Base-by-base conservation (phyloP, 2,329 filamentous ascomycete species). In the Trichoderma aggressivum region DNA sequence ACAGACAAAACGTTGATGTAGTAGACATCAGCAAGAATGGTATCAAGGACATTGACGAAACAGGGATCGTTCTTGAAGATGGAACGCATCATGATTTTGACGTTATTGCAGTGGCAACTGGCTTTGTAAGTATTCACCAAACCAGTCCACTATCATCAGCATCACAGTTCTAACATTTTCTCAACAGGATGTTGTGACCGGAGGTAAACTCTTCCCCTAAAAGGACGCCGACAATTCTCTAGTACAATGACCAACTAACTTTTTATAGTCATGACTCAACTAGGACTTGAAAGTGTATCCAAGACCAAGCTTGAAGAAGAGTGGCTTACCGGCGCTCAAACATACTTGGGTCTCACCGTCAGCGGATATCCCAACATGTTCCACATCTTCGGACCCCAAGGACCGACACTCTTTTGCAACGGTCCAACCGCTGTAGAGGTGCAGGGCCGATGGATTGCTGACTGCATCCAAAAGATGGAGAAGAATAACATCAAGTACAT, bases 381-480 rank as follows among this genome's bases (percentile, higher is more conserved):
- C 77, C 80, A 84, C 73, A 79, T 86, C 62, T 89, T 89, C 75
- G 87, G 87, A 0, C 80, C 84, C 0, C 88, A 90, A n/a, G 86
- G 81, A 0, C 88, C 88, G 0, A 89, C 87, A 0, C 82, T 86
- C 0, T 79, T 89, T 6, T 78, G 82, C 75, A 90, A 90, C 74
- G 88, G 87, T 0, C 88, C 89, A 0, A 83, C 84, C 0, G 83
- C 81, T 1, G 83, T 86, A 8, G 86, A 89, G 72, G 75, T 87
- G 1, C 88, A 90, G 74, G 88, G 86, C 2, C 80, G 86, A 0
- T 90, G 86, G 86, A 85, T 89, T 69, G 80, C 81, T 18, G 83
- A 86, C 60, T 77, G 78, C 56, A 86, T 90, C 68, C 78, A 81
- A 43, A 82, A 86, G 76, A 85, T 88, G 73, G 77, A 82, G 73